Evolutionary conservation across 306 rosid genomes (phyloP).

Genomic region (Geum urbanum): DNA sequence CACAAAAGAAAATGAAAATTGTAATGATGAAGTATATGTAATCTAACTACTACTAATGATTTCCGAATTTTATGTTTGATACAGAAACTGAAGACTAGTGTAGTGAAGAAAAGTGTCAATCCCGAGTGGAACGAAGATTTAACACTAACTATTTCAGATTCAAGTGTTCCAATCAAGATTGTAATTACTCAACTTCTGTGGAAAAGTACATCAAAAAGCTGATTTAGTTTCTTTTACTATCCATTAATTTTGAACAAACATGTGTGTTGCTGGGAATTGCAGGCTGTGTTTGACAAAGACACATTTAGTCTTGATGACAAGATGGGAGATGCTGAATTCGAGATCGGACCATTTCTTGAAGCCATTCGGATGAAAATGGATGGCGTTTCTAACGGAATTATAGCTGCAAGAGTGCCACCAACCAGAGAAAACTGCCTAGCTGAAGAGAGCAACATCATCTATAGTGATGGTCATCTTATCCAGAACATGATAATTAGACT

Average conservation of each 20-base stretch:
- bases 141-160: slow-evolving; percentile 27
- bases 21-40: not conserved
- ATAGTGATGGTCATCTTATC: slow-evolving; percentile 45
- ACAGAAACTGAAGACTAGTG: slow-evolving; percentile 28
- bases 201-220: not conserved
- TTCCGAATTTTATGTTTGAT: not conserved
- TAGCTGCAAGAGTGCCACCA: slow-evolving; percentile 51
- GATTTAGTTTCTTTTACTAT: not conserved
- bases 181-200: slow-evolving; percentile 36
- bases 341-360: slow-evolving; percentile 49
- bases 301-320: slow-evolving; percentile 65
- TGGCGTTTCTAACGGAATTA: slow-evolving; percentile 43
- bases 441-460: slow-evolving; percentile 62
- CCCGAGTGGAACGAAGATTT: slow-evolving; percentile 36
- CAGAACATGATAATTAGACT: slow-evolving; percentile 66
- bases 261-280: slow-evolving; percentile 12
- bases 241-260: not conserved
- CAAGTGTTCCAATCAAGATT: slow-evolving; percentile 41
- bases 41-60: not conserved
- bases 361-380: slow-evolving; percentile 45
- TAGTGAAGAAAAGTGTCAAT: slow-evolving; percentile 18
- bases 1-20: not conserved
- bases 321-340: slow-evolving; percentile 89
- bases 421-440: slow-evolving; percentile 61
- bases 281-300: slow-evolving; percentile 77